Conservation (phyloP, 306 rosid genomes). For the Trifolium fragiferum region DNA sequence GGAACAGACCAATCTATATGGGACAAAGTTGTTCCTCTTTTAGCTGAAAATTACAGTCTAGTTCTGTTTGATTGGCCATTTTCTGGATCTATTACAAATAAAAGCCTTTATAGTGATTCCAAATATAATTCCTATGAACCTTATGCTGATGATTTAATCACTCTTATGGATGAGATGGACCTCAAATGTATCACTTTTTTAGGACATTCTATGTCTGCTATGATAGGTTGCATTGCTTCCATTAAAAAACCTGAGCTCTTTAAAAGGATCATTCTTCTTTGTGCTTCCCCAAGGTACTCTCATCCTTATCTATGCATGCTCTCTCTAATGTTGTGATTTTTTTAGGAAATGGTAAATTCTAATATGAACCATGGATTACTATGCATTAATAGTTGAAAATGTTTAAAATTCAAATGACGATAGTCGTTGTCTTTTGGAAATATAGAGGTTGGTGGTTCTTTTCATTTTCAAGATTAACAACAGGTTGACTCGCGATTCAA, state of each 20-base stretch:
- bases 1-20: constrained; percentile 79
- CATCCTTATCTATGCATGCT: neutral
- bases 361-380: too few species aligned
- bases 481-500: too few species aligned
- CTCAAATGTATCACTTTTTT: constrained; percentile 54
- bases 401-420: too few species aligned
- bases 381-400: too few species aligned
- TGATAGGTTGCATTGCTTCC: constrained; percentile 87
- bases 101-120: constrained; percentile 49
- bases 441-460: too few species aligned
- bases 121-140: constrained; percentile 61
- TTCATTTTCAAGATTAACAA: too few species aligned
- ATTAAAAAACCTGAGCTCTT: constrained; percentile 70
- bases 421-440: too few species aligned
- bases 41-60: constrained; percentile 51
- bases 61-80: constrained; percentile 79
- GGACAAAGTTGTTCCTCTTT: constrained; percentile 64
- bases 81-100: constrained; percentile 58
- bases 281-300: constrained; percentile 75
- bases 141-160: constrained; percentile 69
- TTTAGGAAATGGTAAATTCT: too few species aligned
- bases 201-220: constrained; percentile 93
- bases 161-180: constrained; percentile 57
- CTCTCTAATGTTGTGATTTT: neutral
- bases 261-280: constrained; percentile 60